Conservation (phyloP, 78 protist species). For the Monosiga brevicollis region DNA sequence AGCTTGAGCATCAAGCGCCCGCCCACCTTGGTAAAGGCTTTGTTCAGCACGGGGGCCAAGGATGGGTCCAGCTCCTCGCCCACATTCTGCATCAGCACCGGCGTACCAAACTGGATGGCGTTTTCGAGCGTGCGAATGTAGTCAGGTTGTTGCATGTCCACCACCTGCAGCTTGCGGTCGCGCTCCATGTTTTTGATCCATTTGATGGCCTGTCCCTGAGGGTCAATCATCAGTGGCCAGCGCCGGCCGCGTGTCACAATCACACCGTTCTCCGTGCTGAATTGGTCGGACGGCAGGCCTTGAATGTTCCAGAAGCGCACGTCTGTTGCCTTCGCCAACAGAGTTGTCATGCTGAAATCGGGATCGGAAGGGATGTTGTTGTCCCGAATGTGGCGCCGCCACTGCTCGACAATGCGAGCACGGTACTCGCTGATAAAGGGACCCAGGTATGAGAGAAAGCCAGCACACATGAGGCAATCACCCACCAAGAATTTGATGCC, state of each 20-base stretch:
- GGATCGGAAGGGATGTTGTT: not conserved
- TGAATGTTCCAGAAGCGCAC: slow-evolving; percentile 62
- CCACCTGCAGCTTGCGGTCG: slow-evolving; percentile 27
- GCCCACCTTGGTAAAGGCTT: slow-evolving; percentile 45
- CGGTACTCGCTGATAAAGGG: slow-evolving; percentile 73
- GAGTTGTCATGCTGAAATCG: slow-evolving; percentile 32
- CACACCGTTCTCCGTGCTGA: slow-evolving; percentile 73
- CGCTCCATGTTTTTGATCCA: slow-evolving; percentile 65
- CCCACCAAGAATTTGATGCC: slow-evolving; percentile 48
- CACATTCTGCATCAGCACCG: slow-evolving; percentile 70
- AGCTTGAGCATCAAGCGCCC: slow-evolving; percentile 24
- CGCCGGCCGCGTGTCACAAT: slow-evolving; percentile 63
- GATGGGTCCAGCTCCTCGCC: slow-evolving; percentile 61
- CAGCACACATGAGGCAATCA: slow-evolving; percentile 71
- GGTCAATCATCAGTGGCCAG: slow-evolving; percentile 87
- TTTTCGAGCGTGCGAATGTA: slow-evolving; percentile 50
- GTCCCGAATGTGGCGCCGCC: slow-evolving; percentile 10
- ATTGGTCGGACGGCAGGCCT: slow-evolving; percentile 76
- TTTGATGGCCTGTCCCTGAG: slow-evolving; percentile 79
- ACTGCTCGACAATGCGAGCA: slow-evolving; percentile 17
- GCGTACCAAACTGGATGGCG: slow-evolving; percentile 66
- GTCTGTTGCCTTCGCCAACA: slow-evolving; percentile 55
- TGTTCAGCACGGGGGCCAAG: slow-evolving; percentile 60
- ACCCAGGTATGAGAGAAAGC: slow-evolving; percentile 79
- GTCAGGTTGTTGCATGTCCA: slow-evolving; percentile 24